Evolutionary conservation across 2,329 filamentous ascomycete genomes (phyloP).

Genomic region (Trichoderma sp.): DNA sequence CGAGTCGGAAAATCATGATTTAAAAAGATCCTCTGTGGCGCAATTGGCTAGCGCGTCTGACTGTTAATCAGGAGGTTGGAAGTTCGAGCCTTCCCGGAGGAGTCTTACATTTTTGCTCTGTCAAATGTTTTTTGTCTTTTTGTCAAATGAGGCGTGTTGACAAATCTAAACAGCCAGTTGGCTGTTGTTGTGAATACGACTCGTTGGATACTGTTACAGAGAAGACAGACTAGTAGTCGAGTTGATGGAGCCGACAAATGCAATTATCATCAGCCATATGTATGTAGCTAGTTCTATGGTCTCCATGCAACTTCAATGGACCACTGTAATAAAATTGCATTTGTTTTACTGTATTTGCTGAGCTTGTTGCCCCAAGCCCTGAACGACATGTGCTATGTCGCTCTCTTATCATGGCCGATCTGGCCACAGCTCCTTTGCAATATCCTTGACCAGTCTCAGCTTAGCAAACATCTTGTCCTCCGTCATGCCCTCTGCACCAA

Average conservation of each 20-base stretch:
- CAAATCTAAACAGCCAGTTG: too few relatives aligned
- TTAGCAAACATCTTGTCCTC: conserved; percentile 71
- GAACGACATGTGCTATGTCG: not conserved
- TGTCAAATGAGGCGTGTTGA: not conserved
- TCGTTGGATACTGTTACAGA: not conserved
- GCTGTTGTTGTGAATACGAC: not conserved
- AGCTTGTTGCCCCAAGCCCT: not conserved
- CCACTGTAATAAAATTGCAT: not conserved
- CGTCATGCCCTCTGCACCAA: conserved; percentile 64
- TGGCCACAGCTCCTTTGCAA: conserved; percentile 67
- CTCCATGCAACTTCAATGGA: not conserved
- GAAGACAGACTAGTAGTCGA: not conserved
- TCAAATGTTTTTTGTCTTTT: not conserved
- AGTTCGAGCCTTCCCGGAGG: conserved; percentile 28
- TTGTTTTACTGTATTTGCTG: not conserved
- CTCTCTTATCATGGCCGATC: conserved; percentile 11
- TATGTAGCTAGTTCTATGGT: not conserved
- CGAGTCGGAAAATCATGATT: not conserved
- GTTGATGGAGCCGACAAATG: not conserved
- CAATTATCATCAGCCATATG: not conserved
- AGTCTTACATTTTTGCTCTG: conserved; percentile 11
- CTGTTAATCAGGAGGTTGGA: conserved; percentile 47
- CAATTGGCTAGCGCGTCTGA: conserved; percentile 62
- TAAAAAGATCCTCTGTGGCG: conserved; percentile 42
- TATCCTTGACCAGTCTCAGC: conserved; percentile 65